Evolutionary conservation across 148 eudicot genomes (phyloP).

Genomic region (Rhododendron ovatum): DNA sequence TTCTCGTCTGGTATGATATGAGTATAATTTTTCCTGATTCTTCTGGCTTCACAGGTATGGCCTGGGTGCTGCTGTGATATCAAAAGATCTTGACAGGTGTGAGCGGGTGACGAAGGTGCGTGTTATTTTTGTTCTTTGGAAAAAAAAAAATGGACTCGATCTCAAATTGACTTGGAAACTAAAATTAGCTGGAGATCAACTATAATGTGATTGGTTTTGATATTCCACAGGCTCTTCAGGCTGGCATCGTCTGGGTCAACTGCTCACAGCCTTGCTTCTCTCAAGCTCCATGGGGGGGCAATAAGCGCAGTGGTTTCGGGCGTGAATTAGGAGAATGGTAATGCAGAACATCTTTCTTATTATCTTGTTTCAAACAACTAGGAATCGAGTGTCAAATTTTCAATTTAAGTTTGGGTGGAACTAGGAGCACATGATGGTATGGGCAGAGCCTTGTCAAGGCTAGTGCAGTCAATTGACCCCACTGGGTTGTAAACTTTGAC

Average conservation of each 20-base stretch:
- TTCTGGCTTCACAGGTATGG: slow-evolving; percentile 52
- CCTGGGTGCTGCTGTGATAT: slow-evolving; percentile 83
- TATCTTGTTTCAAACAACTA: neutral
- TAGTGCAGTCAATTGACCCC: neutral
- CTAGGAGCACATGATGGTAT: neutral
- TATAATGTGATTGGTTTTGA: neutral
- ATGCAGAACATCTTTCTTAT: neutral
- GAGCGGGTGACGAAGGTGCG: slow-evolving; percentile 84
- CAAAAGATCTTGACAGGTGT: slow-evolving; percentile 83
- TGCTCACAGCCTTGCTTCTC: slow-evolving; percentile 98
- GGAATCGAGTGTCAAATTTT: neutral
- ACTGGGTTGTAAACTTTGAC: neutral
- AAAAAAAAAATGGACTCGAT: neutral
- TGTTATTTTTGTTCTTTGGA: neutral
- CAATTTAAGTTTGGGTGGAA: neutral
- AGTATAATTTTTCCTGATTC: slow-evolving; percentile 8
- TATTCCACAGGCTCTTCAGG: slow-evolving; percentile 64
- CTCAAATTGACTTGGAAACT: neutral
- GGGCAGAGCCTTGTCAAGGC: neutral
- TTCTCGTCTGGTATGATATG: neutral
- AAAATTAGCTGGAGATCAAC: neutral
- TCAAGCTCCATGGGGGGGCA: slow-evolving; percentile 99
- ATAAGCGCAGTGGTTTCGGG: slow-evolving; percentile 94
- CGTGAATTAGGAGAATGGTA: slow-evolving; percentile 99
- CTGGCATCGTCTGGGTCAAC: slow-evolving; percentile 96